A percentile compares a stretch with the other conserved stretches of the same genome.
Evolutionary conservation across 1,139 yeast genomes (phyloP).

Genomic region (Yamadazyma buinensis): DNA sequence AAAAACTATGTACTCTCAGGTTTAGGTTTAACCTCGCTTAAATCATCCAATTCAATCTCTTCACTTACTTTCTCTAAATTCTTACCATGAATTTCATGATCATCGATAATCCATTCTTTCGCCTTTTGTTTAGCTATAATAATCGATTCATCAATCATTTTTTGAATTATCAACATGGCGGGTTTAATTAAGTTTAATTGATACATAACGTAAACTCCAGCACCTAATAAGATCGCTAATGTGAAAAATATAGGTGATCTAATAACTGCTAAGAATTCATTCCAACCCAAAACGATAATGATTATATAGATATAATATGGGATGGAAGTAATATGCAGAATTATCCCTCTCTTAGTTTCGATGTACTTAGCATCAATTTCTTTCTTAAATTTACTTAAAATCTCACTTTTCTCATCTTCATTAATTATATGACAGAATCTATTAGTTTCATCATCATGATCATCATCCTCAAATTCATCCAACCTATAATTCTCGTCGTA

Average conservation of each 20-base stretch:
- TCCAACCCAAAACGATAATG: constrained; percentile 84
- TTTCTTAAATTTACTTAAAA: constrained; percentile 62
- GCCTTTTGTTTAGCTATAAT: constrained; percentile 57
- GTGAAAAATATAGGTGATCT: constrained; percentile 79
- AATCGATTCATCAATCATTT: constrained; percentile 55
- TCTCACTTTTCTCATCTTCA: constrained; percentile 53
- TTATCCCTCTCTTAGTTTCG: constrained; percentile 78
- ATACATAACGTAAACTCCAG: constrained; percentile 65
- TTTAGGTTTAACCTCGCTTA: constrained; percentile 4
- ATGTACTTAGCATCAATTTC: constrained; percentile 78
- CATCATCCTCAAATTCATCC: constrained; percentile 40
- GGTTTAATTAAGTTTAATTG: constrained; percentile 75
- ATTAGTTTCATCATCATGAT: constrained; percentile 31
- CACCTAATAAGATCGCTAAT: constrained; percentile 51
- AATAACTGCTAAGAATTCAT: constrained; percentile 84
- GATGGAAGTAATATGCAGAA: constrained; percentile 68
- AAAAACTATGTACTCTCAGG: not conserved
- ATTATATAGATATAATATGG: constrained; percentile 80
- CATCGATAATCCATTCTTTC: constrained; percentile 44
- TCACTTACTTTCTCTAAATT: constrained; percentile 21
- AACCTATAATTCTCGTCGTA: constrained; percentile 17
- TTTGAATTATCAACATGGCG: constrained; percentile 54
- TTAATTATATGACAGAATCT: constrained; percentile 57
- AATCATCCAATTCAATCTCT: constrained; percentile 8
- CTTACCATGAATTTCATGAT: constrained; percentile 22